Conservation (phyloP, 1,139 yeast species). For the Taphrina populina region DNA sequence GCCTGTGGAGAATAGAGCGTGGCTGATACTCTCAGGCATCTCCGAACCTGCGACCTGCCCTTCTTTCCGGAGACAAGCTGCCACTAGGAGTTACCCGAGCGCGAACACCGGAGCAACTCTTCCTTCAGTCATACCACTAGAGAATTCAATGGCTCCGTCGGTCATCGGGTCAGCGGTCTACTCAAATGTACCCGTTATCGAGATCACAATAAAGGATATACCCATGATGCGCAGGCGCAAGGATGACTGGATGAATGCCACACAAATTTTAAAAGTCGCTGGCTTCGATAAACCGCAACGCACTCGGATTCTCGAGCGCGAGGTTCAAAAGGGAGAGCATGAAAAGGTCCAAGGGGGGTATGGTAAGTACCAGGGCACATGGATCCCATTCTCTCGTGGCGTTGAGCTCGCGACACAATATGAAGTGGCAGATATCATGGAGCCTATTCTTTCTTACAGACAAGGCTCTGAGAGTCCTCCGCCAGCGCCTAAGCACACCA, state of each 20-base stretch:
- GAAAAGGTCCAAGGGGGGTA: constrained; percentile 96
- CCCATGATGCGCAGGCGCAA: constrained; percentile 77
- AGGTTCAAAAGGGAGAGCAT: constrained; percentile 79
- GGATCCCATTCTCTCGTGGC: constrained; percentile 53
- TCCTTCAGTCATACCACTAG: too few relatives aligned
- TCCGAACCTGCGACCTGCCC: too few relatives aligned
- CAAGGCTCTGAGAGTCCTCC: constrained; percentile 45
- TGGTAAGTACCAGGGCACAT: constrained; percentile 75
- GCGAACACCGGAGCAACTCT: too few relatives aligned
- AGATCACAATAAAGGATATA: constrained; percentile 66
- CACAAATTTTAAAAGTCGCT: constrained; percentile 85
- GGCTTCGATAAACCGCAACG: constrained; percentile 83
- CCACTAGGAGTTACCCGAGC: too few relatives aligned
- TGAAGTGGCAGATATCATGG: constrained; percentile 60
- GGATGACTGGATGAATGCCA: constrained; percentile 88
- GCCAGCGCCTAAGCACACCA: constrained; percentile 34
- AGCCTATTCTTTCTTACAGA: constrained; percentile 64
- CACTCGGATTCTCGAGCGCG: constrained; percentile 80
- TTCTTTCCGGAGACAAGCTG: too few relatives aligned
- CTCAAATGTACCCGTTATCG: constrained; percentile 67
- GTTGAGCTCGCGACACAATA: constrained; percentile 61
- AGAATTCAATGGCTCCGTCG: background rate
- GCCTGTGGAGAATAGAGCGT: too few relatives aligned
- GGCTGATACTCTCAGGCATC: too few relatives aligned
- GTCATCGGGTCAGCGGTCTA: constrained; percentile 43